Percentiles rank a stretch among this genome's conserved stretches.
Evolutionary conservation across 768 basidiomycete species (phyloP).

Genomic region (Boletus reticuloceps): DNA sequence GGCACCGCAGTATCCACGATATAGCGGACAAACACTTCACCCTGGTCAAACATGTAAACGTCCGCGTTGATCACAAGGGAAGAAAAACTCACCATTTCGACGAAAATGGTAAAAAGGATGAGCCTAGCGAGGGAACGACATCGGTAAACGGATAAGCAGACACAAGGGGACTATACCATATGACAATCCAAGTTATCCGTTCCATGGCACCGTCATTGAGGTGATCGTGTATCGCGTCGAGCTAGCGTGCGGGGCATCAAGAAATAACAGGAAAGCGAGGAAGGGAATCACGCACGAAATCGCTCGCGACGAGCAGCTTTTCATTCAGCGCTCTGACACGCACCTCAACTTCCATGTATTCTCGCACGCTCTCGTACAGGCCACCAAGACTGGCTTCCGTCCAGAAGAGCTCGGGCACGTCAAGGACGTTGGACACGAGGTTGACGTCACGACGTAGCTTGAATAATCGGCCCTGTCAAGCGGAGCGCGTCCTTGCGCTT

Average conservation of each 20-base stretch:
- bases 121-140: conserved; percentile 51
- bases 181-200: conserved; percentile 81
- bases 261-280: not conserved
- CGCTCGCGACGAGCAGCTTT: conserved; percentile 81
- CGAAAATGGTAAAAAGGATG: conserved; percentile 86
- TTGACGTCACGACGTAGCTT: conserved; percentile 88
- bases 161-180: conserved; percentile 48
- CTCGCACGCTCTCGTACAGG: conserved; percentile 88
- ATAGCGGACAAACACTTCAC: conserved; percentile 78
- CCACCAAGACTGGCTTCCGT: conserved; percentile 86
- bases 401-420: conserved; percentile 95
- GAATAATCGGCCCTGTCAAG: conserved; percentile 82
- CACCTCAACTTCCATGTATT: conserved; percentile 90
- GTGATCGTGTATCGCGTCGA: conserved; percentile 92
- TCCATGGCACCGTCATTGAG: conserved; percentile 88
- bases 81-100: conserved; percentile 62
- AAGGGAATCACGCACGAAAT: conserved; percentile 60
- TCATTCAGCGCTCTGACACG: conserved; percentile 87
- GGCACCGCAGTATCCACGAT: conserved; percentile 50
- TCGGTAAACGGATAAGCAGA: conserved; percentile 39
- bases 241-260: conserved; percentile 38
- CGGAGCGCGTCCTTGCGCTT: conserved; percentile 81
- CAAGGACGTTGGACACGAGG: conserved; percentile 88
- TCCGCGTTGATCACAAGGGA: not conserved
- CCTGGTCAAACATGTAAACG: conserved; percentile 37